Conservation (phyloP, 2,329 filamentous ascomycete genomes). For the Westerdykella sp. region DNA sequence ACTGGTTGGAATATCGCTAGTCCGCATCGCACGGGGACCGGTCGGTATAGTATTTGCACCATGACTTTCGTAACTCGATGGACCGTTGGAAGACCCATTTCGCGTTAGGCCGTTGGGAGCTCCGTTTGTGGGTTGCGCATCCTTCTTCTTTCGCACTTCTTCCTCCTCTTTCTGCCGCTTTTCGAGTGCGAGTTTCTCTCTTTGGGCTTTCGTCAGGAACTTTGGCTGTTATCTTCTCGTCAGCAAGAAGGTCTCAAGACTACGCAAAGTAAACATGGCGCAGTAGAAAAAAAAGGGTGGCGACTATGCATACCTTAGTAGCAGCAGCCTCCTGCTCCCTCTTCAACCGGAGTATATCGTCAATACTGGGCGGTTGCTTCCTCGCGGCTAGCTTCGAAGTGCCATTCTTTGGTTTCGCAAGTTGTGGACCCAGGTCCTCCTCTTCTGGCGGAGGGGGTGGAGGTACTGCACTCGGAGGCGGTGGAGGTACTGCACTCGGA, state of each 20-base stretch:
- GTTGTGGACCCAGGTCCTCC: slow-evolving; percentile 18
- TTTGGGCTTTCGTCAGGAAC: slow-evolving; percentile 76
- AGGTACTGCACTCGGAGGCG: slow-evolving; percentile 7
- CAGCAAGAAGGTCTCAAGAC: slow-evolving; percentile 7
- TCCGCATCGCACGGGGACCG: slow-evolving; percentile 63
- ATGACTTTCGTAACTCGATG: not conserved
- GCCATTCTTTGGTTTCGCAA: slow-evolving; percentile 44
- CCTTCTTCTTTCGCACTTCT: slow-evolving; percentile 48
- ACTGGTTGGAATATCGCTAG: slow-evolving; percentile 44
- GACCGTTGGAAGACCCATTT: slow-evolving; percentile 2
- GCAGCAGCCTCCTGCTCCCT: slow-evolving; percentile 78
- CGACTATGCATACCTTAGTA: slow-evolving; percentile 55
- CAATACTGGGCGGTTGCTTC: slow-evolving; percentile 64
- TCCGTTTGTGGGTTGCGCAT: slow-evolving; percentile 30
- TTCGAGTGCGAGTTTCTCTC: slow-evolving; percentile 73
- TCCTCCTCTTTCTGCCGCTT: slow-evolving; percentile 68
- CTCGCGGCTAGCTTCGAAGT: slow-evolving; percentile 40
- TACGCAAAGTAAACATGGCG: slow-evolving; percentile 9
- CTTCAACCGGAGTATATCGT: slow-evolving; percentile 79
- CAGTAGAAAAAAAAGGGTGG: slow-evolving; percentile 2
- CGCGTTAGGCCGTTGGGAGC: slow-evolving; percentile 4
- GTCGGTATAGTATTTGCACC: slow-evolving; percentile 51
- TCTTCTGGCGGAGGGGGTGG: slow-evolving; percentile 21
- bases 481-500: slow-evolving; percentile 3
- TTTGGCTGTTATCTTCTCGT: slow-evolving; percentile 53